Percentiles rank a stretch among this genome's conserved stretches.
These are phyloP conservation scores for Leccinum pachyderme DNA, from an alignment of 1,284 basidiomycete species.

Conservation along the genomic window DNA sequence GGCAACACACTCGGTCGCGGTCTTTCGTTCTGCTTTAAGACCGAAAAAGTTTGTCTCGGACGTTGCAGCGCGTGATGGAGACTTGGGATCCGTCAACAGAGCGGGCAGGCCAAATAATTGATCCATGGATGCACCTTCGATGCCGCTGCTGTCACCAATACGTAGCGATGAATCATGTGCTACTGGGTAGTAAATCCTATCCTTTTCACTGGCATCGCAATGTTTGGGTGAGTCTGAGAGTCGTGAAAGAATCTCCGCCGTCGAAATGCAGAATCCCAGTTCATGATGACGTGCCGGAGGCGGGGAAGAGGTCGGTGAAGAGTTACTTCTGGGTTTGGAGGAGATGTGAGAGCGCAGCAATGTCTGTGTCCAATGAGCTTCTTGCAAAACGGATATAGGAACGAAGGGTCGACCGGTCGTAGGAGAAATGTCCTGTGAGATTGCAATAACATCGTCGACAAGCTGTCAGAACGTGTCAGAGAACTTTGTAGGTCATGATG, in stretches of 20 bases:
- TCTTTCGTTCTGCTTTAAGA: conserved; percentile 47
- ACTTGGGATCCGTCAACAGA: conserved; percentile 21
- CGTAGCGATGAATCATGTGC: conserved; percentile 75
- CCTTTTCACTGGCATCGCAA: conserved; percentile 24
- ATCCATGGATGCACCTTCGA: conserved; percentile 53
- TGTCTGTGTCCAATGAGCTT: conserved; percentile 76
- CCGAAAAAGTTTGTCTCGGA: conserved; percentile 66
- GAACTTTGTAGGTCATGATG: background rate
- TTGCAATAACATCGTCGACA: conserved; percentile 72
- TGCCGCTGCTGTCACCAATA: conserved; percentile 69
- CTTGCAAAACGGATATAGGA: conserved; percentile 64
- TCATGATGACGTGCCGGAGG: conserved; percentile 52
- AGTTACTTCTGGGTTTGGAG: conserved; percentile 31
- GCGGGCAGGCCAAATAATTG: conserved; percentile 45
- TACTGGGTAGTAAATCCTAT: conserved; percentile 64
- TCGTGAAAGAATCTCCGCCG: conserved; percentile 46
- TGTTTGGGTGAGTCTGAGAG: conserved; percentile 25
- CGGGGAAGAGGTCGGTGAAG: conserved; percentile 37
- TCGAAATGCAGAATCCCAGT: conserved; percentile 54
- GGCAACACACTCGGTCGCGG: conserved; percentile 41
- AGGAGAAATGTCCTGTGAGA: conserved; percentile 73
- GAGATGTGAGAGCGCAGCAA: conserved; percentile 59
- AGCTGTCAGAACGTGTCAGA: conserved; percentile 42
- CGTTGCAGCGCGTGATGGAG: conserved; percentile 30
- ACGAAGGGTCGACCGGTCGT: conserved; percentile 70